Base-by-base conservation (phyloP, 2,329 filamentous ascomycete species). In the Sporothrix brasiliensis region DNA sequence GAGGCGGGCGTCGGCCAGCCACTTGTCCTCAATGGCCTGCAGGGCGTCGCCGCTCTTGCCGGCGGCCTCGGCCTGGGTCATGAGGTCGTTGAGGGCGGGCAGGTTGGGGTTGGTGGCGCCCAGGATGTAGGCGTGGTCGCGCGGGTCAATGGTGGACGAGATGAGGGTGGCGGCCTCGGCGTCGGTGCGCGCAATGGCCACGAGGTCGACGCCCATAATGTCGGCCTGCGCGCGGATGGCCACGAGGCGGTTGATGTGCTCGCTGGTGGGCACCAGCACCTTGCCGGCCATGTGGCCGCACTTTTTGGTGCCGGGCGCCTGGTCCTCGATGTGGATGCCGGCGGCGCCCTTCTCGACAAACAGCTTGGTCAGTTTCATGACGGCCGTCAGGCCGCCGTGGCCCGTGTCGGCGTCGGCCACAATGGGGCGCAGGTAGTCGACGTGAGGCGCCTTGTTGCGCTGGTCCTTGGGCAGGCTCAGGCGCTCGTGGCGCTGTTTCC, bases 281-380 rank as follows among this genome's bases (percentile, higher is more conserved):
- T 98, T 98, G 78, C 95, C 95, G 75, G 95, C 95, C 95, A 98
- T 98, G 83, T 98, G 95, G 74, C 95, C 95, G 80, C 95, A 99
- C 88, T 99, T 99, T 88, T 99, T 99, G 66, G 95, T 98, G 69
- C 95, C 95, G 3, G 95, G 94, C 4, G 95, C 94, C 82, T 98
- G 95, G 80, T 99, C 95, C 83, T 99, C 95, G 76, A 99, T 97
- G 83, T 99, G 95, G 77, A 99, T 97, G 75, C 95, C 95, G 54
- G 95, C 95, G 60, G 95, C 95, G 76, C 95, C 95, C 81, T 94
- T 93, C 85, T 99, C 95, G 74, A 98, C 83, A 80, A 99, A 98
- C 70, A 98, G 88, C 86, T 97, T 97, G 74, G 95, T 98, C 76
- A 99, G 89, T 87, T 98, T 99, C 95, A 99, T 98, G 76, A 98